Evolutionary conservation across 805 yeast species (phyloP), one percentile per base, ranked within the genome.

Genomic region (Ogataea angusta): DNA sequence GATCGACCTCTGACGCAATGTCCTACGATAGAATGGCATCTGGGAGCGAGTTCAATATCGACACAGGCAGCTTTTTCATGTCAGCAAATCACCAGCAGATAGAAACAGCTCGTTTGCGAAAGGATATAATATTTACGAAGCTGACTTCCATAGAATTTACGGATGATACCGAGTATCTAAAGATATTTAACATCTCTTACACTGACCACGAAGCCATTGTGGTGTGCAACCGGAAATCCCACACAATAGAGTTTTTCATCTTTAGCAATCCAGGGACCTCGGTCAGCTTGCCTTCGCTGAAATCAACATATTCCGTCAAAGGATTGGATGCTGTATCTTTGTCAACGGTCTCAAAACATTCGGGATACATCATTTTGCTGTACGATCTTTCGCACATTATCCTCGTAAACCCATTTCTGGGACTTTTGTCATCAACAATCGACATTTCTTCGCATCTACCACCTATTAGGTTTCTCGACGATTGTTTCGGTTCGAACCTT

Each of bases 41-140:
- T 0, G 70, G 63, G 47, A 56, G 53, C 13, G 68, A 64, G 17
- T 38, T 46, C 6, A 49, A 47, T n/a, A 47, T 58, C 2, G 67
- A 64, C 18, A 42, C 59, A 6, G 53, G 45, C 16, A 37, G 51
- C 13, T 45, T 32, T 57, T 38, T 52, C 54, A 17, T 48, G 6
- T 54, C 57, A 6, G 34, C 40, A 5, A 30, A 34, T 10, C 42
- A 40, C 14, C 34, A 43, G 19, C 40, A 46, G 8, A 14, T 47
- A 5, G 78, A 69, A 25, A 47, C 60, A 5, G 56, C 65, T 5
- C 48, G 57, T 4, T 57, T 76, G 16, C 64, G 78, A 28, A 85
- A 83, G 50, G 95, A 87, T 57, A 72, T 82, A 52, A 80, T 82
- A n/a, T 63, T 86, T 45, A 78, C 89, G 0, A 76, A 73, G 52